phyloP scores from a whole-genome alignment of 2,329 filamentous ascomycete species.

The Mollisiaceae sp. region DNA sequence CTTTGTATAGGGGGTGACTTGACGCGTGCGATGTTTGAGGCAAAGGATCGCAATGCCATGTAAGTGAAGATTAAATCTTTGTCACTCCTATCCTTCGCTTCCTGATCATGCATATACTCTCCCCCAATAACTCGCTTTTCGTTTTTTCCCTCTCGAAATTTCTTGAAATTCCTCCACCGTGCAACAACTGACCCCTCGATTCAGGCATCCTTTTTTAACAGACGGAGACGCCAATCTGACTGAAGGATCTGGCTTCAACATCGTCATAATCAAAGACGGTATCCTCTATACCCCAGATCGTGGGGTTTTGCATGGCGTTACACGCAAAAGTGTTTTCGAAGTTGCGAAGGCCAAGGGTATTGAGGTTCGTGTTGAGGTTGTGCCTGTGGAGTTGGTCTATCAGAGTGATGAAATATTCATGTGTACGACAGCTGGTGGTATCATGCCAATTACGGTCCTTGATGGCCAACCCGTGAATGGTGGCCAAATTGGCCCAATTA shows the following conservation, averaged over 20 bases:
- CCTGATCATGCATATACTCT: too few relatives aligned
- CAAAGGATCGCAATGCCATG: constrained; percentile 50
- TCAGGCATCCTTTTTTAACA: constrained; percentile 50
- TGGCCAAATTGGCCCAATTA: constrained; percentile 52
- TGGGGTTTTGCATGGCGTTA: constrained; percentile 55
- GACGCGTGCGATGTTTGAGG: constrained; percentile 52
- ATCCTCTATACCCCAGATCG: constrained; percentile 52
- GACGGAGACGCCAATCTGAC: constrained; percentile 45
- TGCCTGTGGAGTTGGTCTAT: constrained; percentile 50
- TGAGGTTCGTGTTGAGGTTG: constrained; percentile 47
- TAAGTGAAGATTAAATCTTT: constrained; percentile 37
- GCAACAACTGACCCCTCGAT: neutral
- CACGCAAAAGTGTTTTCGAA: constrained; percentile 54
- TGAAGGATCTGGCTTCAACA: constrained; percentile 56
- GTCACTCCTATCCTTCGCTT: too few relatives aligned
- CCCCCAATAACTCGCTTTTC: too few relatives aligned
- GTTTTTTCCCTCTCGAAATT: too few relatives aligned
- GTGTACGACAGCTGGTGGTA: constrained; percentile 58
- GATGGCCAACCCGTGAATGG: constrained; percentile 50
- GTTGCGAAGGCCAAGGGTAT: constrained; percentile 44
- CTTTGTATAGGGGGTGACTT: constrained; percentile 48
- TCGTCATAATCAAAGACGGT: constrained; percentile 52
- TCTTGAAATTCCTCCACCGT: neutral
- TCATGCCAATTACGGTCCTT: constrained; percentile 56
- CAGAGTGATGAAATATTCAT: constrained; percentile 55